Conservation (phyloP, 768 basidiomycete species). For the Boletus rufocinnamomeus region DNA sequence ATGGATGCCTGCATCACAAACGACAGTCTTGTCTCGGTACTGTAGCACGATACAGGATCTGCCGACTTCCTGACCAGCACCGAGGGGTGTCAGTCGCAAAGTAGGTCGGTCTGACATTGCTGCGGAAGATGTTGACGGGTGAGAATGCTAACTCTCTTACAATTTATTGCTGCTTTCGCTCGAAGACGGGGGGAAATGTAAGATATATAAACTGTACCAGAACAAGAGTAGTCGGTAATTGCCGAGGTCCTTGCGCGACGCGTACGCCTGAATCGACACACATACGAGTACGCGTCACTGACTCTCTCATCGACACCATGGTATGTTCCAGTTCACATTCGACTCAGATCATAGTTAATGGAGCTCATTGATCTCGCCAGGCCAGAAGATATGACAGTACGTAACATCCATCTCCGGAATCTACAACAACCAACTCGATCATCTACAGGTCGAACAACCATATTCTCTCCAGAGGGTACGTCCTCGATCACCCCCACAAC, state of each 20-base stretch:
- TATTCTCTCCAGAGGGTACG: constrained; percentile 97
- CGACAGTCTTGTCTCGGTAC: constrained; percentile 86
- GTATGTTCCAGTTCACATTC: constrained; percentile 34
- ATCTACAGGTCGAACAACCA: constrained; percentile 85
- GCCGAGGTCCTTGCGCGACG: constrained; percentile 22
- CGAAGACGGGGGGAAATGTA: background rate
- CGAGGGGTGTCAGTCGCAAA: constrained; percentile 81
- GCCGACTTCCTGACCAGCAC: constrained; percentile 97
- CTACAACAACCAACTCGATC: constrained; percentile 23
- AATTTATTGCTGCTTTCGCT: background rate
- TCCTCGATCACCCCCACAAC: constrained; percentile 10
- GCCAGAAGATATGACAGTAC: constrained; percentile 95
- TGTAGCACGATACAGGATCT: constrained; percentile 94
- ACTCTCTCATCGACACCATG: constrained; percentile 42
- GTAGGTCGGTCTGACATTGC: constrained; percentile 56
- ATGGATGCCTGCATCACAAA: constrained; percentile 95
- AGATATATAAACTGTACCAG: background rate
- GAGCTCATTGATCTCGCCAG: constrained; percentile 31
- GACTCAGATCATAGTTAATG: background rate
- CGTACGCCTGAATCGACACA: constrained; percentile 15
- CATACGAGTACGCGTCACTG: constrained; percentile 28
- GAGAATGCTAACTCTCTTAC: background rate
- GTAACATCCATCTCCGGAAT: constrained; percentile 33
- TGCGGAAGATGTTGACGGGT: background rate
- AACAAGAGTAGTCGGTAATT: constrained; percentile 17